These are phyloP conservation scores for Paraphoma chrysanthemicola DNA, from an alignment of 2,329 filamentous ascomycete species.

Conservation along the genomic window DNA sequence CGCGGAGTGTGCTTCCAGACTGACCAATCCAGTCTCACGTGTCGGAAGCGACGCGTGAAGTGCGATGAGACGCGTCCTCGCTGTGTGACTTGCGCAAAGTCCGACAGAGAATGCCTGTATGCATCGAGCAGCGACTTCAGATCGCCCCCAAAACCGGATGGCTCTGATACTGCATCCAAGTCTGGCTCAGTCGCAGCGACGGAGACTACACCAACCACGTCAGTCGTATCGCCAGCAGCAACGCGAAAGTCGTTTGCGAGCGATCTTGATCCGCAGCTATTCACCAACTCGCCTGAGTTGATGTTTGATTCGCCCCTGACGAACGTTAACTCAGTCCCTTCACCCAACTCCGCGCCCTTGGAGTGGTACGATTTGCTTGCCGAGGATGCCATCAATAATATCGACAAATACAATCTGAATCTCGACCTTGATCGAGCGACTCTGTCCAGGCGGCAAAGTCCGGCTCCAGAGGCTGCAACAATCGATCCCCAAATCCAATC, in stretches of 20 bases:
- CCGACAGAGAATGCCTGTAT: slow-evolving; percentile 53
- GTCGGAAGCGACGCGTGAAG: slow-evolving; percentile 58
- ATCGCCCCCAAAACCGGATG: slow-evolving; percentile 12
- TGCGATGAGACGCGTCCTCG: slow-evolving; percentile 57
- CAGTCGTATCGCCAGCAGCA: slow-evolving; percentile 21
- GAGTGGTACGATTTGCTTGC: slow-evolving; percentile 59
- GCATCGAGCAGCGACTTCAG: slow-evolving; percentile 20
- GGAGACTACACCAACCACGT: slow-evolving; percentile 3
- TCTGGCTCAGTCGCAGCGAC: slow-evolving; percentile 21
- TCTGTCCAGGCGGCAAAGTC: slow-evolving; percentile 36
- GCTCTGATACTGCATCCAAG: slow-evolving; percentile 13
- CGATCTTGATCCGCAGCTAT: slow-evolving; percentile 27
- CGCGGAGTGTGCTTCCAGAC: background rate
- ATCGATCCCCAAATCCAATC: slow-evolving; percentile 21
- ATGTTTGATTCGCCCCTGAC: slow-evolving; percentile 42
- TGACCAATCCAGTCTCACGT: slow-evolving; percentile 48
- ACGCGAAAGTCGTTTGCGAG: slow-evolving; percentile 22
- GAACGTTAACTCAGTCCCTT: slow-evolving; percentile 42
- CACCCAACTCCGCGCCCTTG: slow-evolving; percentile 54
- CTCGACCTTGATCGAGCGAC: slow-evolving; percentile 36
- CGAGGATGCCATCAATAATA: slow-evolving; percentile 51
- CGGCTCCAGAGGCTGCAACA: slow-evolving; percentile 21
- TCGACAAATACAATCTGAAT: slow-evolving; percentile 41
- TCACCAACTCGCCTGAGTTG: slow-evolving; percentile 38
- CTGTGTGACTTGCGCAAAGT: slow-evolving; percentile 55